Conservation (phyloP, 2,329 filamentous ascomycete species). For the Bipolaris bicolor region DNA sequence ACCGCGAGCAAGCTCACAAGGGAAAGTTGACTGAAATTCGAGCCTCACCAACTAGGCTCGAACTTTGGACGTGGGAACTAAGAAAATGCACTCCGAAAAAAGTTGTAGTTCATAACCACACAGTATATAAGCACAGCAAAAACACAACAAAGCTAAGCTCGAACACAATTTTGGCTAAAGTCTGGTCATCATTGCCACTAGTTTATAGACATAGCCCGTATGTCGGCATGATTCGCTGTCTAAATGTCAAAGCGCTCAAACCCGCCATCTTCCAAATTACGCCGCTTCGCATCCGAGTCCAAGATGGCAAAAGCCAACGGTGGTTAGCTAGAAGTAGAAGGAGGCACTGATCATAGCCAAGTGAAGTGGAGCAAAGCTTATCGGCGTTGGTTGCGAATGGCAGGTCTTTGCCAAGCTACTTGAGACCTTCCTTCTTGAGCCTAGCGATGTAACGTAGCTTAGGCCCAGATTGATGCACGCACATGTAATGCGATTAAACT, state of each 20-base stretch:
- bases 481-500: background rate
- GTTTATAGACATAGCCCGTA: background rate
- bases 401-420: background rate
- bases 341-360: background rate
- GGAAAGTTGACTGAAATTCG: background rate
- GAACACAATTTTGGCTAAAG: background rate
- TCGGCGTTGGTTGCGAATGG: slow-evolving; percentile 3
- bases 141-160: background rate
- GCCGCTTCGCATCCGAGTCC: background rate
- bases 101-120: background rate
- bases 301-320: background rate
- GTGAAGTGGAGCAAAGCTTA: background rate
- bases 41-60: background rate
- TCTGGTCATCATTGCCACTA: background rate
- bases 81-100: background rate
- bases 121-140: background rate
- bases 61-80: background rate
- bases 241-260: background rate
- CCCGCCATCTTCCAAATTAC: background rate
- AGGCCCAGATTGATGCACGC: background rate
- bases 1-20: background rate
- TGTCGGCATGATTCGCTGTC: background rate
- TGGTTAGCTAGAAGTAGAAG: slow-evolving; percentile 1
- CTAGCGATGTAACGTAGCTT: background rate
- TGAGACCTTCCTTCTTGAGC: background rate